Evolutionary conservation across 495 filamentous ascomycete species (phyloP).

Genomic region (Melanomma pulvis-pyrius): DNA sequence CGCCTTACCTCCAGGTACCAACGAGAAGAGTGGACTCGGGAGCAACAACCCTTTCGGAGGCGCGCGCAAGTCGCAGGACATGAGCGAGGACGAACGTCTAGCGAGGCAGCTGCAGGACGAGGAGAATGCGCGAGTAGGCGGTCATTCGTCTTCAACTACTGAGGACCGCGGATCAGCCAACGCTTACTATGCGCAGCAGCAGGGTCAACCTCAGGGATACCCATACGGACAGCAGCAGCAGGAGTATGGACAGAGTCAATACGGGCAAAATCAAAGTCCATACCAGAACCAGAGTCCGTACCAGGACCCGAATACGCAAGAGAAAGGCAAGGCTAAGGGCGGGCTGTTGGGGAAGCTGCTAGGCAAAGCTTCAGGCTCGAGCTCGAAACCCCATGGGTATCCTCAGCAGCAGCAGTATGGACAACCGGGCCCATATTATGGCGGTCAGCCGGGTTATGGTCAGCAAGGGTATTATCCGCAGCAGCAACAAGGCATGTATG

Average conservation of each 20-base stretch:
- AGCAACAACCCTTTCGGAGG: conserved; percentile 64
- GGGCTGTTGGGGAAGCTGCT: conserved; percentile 60
- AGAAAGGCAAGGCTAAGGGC: conserved; percentile 47
- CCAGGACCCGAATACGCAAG: conserved; percentile 38
- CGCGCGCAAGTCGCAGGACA: conserved; percentile 28
- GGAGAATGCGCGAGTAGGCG: conserved; percentile 66
- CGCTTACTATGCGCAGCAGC: conserved; percentile 50
- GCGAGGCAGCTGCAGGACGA: conserved; percentile 81
- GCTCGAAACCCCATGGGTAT: conserved; percentile 6
- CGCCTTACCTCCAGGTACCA: conserved; percentile 39
- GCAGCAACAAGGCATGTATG: conserved; percentile 25
- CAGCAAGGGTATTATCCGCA: conserved; percentile 30
- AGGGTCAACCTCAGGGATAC: neutral
- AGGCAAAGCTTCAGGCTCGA: conserved; percentile 42
- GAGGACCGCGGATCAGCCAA: conserved; percentile 44
- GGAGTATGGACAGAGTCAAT: neutral
- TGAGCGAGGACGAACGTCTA: conserved; percentile 71
- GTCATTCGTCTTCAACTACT: neutral
- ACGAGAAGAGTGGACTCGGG: conserved; percentile 59
- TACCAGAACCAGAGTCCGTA: conserved; percentile 5
- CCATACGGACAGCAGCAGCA: neutral
- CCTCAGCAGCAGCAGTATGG: conserved; percentile 15
- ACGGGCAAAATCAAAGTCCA: conserved; percentile 4
- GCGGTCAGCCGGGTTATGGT: conserved; percentile 13
- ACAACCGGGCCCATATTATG: conserved; percentile 6